Conservation (phyloP, 345 rosid genomes). For the Euclidium syriacum region DNA sequence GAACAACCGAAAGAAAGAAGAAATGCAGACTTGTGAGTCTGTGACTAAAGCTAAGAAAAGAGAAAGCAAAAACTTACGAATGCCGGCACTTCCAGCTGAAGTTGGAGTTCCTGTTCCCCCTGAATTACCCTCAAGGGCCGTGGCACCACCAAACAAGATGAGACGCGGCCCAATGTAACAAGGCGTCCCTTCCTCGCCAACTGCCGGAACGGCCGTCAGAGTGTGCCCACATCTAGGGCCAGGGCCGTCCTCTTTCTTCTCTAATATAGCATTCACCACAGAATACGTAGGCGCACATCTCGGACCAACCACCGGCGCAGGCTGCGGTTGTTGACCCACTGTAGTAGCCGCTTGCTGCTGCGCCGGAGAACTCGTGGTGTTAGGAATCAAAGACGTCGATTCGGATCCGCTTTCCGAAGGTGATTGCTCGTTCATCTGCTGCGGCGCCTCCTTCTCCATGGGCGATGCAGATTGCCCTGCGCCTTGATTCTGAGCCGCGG, state of each 20-base stretch:
- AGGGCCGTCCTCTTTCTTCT: conserved; percentile 93
- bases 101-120: conserved; percentile 84
- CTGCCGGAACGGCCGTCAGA: conserved; percentile 85
- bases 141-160: conserved; percentile 94
- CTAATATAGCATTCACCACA: conserved; percentile 69
- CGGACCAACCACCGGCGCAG: conserved; percentile 58
- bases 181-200: conserved; percentile 86
- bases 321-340: conserved; percentile 31
- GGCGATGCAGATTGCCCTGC: conserved; percentile 29
- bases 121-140: conserved; percentile 95
- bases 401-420: conserved; percentile 34
- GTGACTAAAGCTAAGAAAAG: background rate
- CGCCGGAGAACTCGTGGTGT: conserved; percentile 17
- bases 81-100: conserved; percentile 96
- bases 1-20: background rate
- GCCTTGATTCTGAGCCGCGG: conserved; percentile 29
- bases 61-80: conserved; percentile 57
- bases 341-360: conserved; percentile 29
- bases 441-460: conserved; percentile 51
- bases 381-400: conserved; percentile 22
- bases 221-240: conserved; percentile 99
- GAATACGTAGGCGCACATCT: conserved; percentile 87
- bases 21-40: background rate
- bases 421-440: conserved; percentile 37
- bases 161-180: conserved; percentile 82